A percentile compares a stretch with the other conserved stretches of the same genome.
These are phyloP conservation scores for Lachnellula hyalina DNA, from an alignment of 2,329 filamentous ascomycete species.

Conservation along the genomic window DNA sequence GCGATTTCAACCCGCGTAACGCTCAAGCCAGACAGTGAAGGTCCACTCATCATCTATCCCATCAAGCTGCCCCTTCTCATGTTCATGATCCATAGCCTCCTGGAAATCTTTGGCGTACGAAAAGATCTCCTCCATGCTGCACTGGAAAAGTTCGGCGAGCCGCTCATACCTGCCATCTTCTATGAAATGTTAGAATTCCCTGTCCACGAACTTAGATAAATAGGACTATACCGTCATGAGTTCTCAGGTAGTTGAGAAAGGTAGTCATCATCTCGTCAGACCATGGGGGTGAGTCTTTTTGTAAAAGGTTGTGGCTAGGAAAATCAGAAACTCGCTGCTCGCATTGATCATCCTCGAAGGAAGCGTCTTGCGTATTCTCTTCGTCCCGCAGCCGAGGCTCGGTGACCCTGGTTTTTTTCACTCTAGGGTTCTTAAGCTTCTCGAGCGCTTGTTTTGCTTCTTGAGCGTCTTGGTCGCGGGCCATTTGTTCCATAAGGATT, in stretches of 20 bases:
- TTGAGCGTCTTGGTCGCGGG: background rate
- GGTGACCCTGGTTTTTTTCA: background rate
- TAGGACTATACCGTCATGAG: slow-evolving; percentile 2
- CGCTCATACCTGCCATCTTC: slow-evolving; percentile 17
- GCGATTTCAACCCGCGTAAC: background rate
- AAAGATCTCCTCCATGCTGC: slow-evolving; percentile 27
- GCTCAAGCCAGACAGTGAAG: slow-evolving; percentile 14
- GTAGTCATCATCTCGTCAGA: slow-evolving; percentile 4
- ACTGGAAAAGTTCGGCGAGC: slow-evolving; percentile 13
- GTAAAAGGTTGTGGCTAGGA: slow-evolving; percentile 10
- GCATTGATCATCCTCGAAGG: slow-evolving; percentile 6
- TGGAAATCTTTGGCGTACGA: slow-evolving; percentile 24
- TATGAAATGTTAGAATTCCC: slow-evolving; percentile 6
- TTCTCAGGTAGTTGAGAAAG: slow-evolving; percentile 18
- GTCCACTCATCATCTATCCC: slow-evolving; percentile 18
- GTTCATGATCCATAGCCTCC: slow-evolving; percentile 16
- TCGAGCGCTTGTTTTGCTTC: background rate
- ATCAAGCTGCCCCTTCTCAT: slow-evolving; percentile 13
- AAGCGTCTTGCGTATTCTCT: slow-evolving; percentile 8
- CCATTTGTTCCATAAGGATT: background rate
- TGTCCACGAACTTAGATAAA: too few species aligned
- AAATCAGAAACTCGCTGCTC: slow-evolving; percentile 13
- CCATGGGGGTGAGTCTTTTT: slow-evolving; percentile 1
- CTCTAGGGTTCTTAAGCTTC: background rate
- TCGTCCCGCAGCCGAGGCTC: background rate